Evolutionary conservation across 1,284 basidiomycete species (phyloP).

Genomic region (Leucoagaricus sp.): DNA sequence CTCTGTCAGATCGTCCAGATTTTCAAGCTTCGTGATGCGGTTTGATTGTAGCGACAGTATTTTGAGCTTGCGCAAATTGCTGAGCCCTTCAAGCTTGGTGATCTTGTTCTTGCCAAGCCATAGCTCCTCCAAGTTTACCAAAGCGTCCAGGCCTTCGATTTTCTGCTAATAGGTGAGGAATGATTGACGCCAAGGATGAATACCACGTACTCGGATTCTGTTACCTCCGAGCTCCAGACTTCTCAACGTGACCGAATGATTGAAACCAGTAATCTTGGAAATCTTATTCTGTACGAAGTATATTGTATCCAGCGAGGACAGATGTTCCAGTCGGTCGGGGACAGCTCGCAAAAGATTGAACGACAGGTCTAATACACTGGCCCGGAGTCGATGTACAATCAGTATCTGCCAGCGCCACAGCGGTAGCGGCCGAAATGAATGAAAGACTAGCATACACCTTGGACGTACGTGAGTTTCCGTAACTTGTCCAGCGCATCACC

Average conservation of each 20-base stretch:
- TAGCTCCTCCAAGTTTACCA: slow-evolving; percentile 86
- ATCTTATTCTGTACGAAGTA: slow-evolving; percentile 99
- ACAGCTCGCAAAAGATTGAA: slow-evolving; percentile 87
- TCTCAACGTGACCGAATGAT: slow-evolving; percentile 62
- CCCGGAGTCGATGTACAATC: background rate
- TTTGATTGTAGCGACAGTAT: slow-evolving; percentile 94
- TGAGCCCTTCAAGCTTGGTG: slow-evolving; percentile 79
- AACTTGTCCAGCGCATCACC: slow-evolving; percentile 67
- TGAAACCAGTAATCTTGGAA: slow-evolving; percentile 70
- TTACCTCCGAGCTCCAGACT: slow-evolving; percentile 96
- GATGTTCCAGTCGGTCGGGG: slow-evolving; percentile 60
- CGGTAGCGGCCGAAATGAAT: background rate
- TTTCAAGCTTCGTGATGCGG: slow-evolving; percentile 87
- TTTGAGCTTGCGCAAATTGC: slow-evolving; percentile 67
- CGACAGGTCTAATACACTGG: slow-evolving; percentile 86
- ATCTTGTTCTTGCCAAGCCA: slow-evolving; percentile 99
- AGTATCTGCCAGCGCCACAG: background rate
- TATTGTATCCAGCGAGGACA: slow-evolving; percentile 72
- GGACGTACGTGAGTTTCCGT: slow-evolving; percentile 67
- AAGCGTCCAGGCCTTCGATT: slow-evolving; percentile 86
- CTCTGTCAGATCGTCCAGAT: slow-evolving; percentile 67
- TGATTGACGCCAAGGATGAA: background rate
- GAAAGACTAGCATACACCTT: background rate
- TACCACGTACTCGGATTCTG: slow-evolving; percentile 66
- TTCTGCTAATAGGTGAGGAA: slow-evolving; percentile 44